Evolutionary conservation across 805 yeast genomes (phyloP).

Genomic region (Metschnikowia arizonensis): DNA sequence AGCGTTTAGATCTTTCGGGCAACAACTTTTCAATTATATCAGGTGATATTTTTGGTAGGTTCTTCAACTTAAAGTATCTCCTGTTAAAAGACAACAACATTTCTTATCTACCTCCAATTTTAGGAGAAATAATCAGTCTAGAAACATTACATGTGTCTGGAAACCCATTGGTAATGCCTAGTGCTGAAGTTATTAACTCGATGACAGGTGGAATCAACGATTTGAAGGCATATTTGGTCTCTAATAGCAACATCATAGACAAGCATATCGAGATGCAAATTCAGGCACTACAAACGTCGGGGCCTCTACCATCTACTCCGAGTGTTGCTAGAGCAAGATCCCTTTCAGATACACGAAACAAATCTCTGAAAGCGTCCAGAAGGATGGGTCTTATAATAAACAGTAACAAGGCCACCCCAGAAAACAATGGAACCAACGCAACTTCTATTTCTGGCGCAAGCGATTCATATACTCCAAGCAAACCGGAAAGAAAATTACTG

Average conservation of each 20-base stretch:
- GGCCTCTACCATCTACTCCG: conserved; percentile 12
- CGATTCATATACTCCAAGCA: conserved; percentile 13
- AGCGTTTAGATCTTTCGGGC: conserved; percentile 61
- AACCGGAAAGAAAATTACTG: conserved; percentile 16
- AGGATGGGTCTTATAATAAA: conserved; percentile 72
- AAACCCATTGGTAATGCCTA: conserved; percentile 56
- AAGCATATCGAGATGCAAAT: conserved; percentile 10
- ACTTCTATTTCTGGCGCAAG: not conserved
- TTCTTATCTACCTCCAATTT: conserved; percentile 48
- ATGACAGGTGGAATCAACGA: conserved; percentile 44
- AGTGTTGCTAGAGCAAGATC: conserved; percentile 27
- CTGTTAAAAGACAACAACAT: conserved; percentile 58
- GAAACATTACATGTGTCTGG: conserved; percentile 57
- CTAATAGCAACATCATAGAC: conserved; percentile 32
- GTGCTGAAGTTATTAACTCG: conserved; percentile 30
- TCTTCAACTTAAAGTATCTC: conserved; percentile 51
- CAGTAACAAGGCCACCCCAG: conserved; percentile 23
- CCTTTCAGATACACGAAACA: conserved; percentile 37
- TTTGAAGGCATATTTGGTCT: conserved; percentile 36
- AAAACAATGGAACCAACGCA: conserved; percentile 4
- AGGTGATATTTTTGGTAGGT: conserved; percentile 29
- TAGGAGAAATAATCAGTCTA: conserved; percentile 50
- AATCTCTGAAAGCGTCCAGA: conserved; percentile 61
- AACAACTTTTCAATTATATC: conserved; percentile 53
- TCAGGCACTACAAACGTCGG: conserved; percentile 14